phyloP scores from a whole-genome alignment of 495 filamentous ascomycete genomes.

The Choiromyces venosus region DNA sequence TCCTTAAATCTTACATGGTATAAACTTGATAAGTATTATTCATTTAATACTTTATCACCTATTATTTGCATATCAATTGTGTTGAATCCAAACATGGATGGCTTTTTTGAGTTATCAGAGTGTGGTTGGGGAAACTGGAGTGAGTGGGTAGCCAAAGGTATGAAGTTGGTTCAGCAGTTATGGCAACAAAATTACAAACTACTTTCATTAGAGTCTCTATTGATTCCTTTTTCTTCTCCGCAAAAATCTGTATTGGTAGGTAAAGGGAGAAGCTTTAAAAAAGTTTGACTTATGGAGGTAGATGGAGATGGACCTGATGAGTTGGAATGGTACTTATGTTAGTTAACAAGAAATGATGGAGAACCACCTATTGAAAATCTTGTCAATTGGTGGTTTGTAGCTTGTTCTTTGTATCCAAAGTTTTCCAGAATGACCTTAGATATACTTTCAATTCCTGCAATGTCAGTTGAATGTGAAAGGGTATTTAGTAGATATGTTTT shows the following conservation, averaged over 20 bases:
- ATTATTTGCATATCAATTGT: slow-evolving; percentile 3
- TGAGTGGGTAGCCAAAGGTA: background rate
- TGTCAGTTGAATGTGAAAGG: slow-evolving; percentile 14
- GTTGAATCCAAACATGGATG: slow-evolving; percentile 3
- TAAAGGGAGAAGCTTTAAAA: background rate
- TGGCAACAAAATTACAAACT: slow-evolving; percentile 6
- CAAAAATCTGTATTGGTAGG: background rate
- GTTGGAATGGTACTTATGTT: background rate
- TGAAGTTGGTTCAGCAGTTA: background rate
- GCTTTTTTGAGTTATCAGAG: background rate
- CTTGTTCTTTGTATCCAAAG: background rate
- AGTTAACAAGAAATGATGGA: background rate
- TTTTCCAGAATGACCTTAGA: slow-evolving; percentile 10
- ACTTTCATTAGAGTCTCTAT: background rate
- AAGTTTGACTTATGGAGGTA: background rate
- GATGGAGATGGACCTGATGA: background rate
- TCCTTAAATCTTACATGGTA: background rate
- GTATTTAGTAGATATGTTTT: too few species aligned
- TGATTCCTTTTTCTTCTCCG: background rate
- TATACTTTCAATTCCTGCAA: slow-evolving; percentile 3
- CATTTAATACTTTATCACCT: background rate
- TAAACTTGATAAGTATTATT: slow-evolving; percentile 13
- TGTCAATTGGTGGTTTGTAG: background rate
- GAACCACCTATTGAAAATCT: background rate
- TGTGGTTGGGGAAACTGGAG: background rate